Evolutionary conservation across 331 rosid species (phyloP).

Genomic region (Pyracantha coccinea): DNA sequence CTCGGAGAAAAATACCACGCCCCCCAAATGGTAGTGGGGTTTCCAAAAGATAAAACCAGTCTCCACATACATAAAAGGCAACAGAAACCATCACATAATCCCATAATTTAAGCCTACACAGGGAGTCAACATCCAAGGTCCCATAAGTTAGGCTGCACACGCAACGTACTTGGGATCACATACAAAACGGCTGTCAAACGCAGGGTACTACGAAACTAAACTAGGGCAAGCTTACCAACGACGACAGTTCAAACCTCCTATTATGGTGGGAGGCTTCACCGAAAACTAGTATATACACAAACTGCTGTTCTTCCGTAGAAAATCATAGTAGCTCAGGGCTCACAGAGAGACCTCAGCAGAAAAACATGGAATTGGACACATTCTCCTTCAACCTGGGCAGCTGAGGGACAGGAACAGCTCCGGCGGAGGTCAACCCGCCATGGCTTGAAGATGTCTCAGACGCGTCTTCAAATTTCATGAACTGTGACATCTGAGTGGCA

Average conservation of each 20-base stretch:
- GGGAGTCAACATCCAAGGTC: background rate
- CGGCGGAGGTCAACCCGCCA: slow-evolving; percentile 50
- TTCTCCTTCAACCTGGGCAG: slow-evolving; percentile 51
- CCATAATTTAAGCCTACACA: background rate
- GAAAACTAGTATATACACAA: slow-evolving; percentile 18
- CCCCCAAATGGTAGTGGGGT: no score
- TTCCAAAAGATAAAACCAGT: no score
- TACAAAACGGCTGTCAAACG: background rate
- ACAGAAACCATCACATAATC: background rate
- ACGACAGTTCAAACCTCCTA: background rate
- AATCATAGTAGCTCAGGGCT: background rate
- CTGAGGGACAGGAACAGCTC: slow-evolving; percentile 67
- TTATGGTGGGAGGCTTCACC: background rate
- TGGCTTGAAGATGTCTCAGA: slow-evolving; percentile 86
- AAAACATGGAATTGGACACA: slow-evolving; percentile 69
- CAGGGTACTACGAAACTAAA: background rate
- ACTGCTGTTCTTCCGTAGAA: background rate
- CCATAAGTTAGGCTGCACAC: background rate
- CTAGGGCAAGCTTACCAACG: background rate
- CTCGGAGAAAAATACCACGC: no score
- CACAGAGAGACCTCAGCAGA: slow-evolving; percentile 39
- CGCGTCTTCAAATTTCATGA: slow-evolving; percentile 34
- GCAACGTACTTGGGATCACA: background rate
- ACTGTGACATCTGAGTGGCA: slow-evolving; percentile 37
- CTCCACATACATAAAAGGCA: background rate